These are phyloP conservation scores for Fusarium pilosicola DNA, from an alignment of 2,329 filamentous ascomycete species.

Conservation along the genomic window DNA sequence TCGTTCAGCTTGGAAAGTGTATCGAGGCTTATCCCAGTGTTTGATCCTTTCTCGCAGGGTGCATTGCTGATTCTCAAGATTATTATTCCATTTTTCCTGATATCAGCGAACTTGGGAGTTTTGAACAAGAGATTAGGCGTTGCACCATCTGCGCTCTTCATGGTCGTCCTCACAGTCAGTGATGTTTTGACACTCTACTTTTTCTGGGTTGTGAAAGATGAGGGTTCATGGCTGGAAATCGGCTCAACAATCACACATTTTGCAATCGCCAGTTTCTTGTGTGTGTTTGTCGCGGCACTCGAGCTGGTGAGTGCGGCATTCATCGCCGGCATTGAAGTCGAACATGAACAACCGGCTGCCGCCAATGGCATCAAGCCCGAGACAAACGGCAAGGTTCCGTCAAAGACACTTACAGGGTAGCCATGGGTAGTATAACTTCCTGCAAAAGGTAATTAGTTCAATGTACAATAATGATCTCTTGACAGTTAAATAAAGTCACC, in stretches of 20 bases:
- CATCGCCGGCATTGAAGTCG: slow-evolving; percentile 81
- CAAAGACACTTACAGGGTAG: slow-evolving; percentile 10
- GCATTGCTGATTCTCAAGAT: slow-evolving; percentile 89
- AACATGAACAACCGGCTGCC: slow-evolving; percentile 31
- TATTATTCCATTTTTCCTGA: slow-evolving; percentile 90
- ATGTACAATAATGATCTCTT: background rate
- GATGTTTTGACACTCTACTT: slow-evolving; percentile 95
- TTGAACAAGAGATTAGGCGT: slow-evolving; percentile 86
- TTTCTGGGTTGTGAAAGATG: slow-evolving; percentile 97
- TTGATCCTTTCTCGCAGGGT: slow-evolving; percentile 92
- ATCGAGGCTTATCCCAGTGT: slow-evolving; percentile 85
- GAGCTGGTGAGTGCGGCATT: slow-evolving; percentile 88
- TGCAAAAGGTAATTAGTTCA: background rate
- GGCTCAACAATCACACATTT: slow-evolving; percentile 97
- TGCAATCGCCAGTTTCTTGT: slow-evolving; percentile 87
- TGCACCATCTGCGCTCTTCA: slow-evolving; percentile 89
- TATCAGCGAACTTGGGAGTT: slow-evolving; percentile 94
- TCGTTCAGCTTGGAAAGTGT: slow-evolving; percentile 95
- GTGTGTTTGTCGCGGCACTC: slow-evolving; percentile 88
- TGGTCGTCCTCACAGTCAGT: slow-evolving; percentile 90
- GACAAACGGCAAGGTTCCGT: slow-evolving; percentile 28
- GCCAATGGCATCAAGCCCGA: slow-evolving; percentile 11
- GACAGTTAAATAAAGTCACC: background rate
- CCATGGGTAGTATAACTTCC: background rate
- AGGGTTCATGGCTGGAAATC: slow-evolving; percentile 97